phyloP scores from a whole-genome alignment of 257 asterid genomes.

The Craterostigma plantagineum region DNA sequence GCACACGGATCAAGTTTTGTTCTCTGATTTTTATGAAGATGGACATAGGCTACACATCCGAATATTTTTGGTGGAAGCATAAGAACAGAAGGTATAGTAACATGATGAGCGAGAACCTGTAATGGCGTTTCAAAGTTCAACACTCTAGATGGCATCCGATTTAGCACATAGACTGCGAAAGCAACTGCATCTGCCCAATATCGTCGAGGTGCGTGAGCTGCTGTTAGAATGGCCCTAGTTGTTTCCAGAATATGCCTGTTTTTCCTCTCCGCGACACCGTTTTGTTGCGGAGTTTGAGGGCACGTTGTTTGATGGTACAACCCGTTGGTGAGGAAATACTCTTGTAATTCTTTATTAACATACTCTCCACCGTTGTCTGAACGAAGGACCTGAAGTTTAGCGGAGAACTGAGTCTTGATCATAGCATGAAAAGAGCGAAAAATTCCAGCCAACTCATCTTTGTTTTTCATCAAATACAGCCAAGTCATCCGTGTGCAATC shows the following conservation, averaged over 20 bases:
- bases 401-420: conserved; percentile 3
- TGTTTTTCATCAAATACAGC: conserved; percentile 1
- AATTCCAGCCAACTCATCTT: background rate
- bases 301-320: conserved; percentile 3
- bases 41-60: conserved; percentile 5
- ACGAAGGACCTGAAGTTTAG: background rate
- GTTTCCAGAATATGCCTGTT: background rate
- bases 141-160: background rate
- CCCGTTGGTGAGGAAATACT: background rate
- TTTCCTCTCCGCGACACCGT: conserved; percentile 2
- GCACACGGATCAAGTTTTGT: conserved; percentile 10
- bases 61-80: conserved; percentile 5
- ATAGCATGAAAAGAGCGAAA: conserved; percentile 3
- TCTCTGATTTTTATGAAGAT: conserved; percentile 2
- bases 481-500: conserved; percentile 7
- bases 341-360: background rate
- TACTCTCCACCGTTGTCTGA: conserved; percentile 4
- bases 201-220: background rate
- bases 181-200: background rate
- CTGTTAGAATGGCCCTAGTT: background rate
- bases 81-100: background rate
- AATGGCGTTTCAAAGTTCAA: conserved; percentile 2
- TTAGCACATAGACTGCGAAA: background rate
- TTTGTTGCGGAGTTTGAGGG: background rate
- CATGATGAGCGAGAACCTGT: background rate